Percentiles rank a stretch among this genome's conserved stretches.
Evolutionary conservation across 1,284 basidiomycete species (phyloP).

Genomic region (Anthracocystis panici-leucophaei): DNA sequence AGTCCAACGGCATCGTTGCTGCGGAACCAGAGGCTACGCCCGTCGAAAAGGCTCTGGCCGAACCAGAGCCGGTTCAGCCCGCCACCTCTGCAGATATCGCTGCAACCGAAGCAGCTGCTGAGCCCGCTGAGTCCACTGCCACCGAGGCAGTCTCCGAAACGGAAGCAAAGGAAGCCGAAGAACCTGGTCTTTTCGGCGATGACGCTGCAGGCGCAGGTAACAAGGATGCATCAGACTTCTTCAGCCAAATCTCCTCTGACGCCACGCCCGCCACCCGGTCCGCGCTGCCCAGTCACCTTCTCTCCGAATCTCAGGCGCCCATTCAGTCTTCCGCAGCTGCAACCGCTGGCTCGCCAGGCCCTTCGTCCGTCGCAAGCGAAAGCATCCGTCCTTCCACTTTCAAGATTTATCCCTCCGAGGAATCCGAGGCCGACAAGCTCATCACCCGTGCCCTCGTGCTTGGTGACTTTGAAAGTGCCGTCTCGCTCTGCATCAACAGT

Average conservation of each 20-base stretch:
- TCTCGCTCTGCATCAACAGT: conserved; percentile 87
- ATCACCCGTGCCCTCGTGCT: conserved; percentile 93
- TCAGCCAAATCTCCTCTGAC: conserved; percentile 77
- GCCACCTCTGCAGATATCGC: conserved; percentile 72
- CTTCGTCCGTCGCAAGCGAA: conserved; percentile 84
- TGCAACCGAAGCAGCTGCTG: conserved; percentile 72
- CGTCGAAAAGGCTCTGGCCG: conserved; percentile 59
- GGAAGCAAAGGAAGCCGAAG: conserved; percentile 70
- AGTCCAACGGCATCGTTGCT: conserved; percentile 60
- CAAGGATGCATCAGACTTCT: conserved; percentile 85
- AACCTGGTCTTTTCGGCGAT: conserved; percentile 87
- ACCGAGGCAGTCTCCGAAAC: conserved; percentile 28
- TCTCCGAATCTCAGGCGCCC: conserved; percentile 74
- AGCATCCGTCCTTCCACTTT: conserved; percentile 77
- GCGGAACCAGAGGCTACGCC: conserved; percentile 54
- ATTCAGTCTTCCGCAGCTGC: conserved; percentile 73
- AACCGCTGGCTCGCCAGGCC: conserved; percentile 60
- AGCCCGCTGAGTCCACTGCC: conserved; percentile 62
- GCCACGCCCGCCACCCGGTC: conserved; percentile 69
- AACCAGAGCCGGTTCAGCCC: conserved; percentile 45
- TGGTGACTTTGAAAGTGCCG: conserved; percentile 93
- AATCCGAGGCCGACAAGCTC: conserved; percentile 86
- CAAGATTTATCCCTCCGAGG: conserved; percentile 88
- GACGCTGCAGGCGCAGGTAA: conserved; percentile 73
- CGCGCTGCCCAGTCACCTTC: conserved; percentile 75